Base-by-base conservation (phyloP, 805 yeast genomes). In the Nakazawaea molendinolei region DNA sequence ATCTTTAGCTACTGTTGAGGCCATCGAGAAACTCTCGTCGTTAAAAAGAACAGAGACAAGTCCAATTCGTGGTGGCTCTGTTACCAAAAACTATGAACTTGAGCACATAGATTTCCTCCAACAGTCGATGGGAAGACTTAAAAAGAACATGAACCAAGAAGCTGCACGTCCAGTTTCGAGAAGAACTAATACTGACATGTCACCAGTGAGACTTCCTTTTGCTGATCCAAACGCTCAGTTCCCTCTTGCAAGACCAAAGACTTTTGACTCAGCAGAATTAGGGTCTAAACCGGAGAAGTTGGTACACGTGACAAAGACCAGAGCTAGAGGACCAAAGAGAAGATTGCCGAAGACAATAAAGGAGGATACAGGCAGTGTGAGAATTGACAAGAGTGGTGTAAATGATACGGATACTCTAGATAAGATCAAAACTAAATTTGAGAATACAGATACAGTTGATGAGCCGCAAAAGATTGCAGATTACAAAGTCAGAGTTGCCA, bases 301-400 rank as follows among this genome's bases (percentile, higher is more conserved):
- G 31, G 53, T 53, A 0, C 77, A 73, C 48, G 51, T 67, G 2
- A 71, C 62, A 30, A 74, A 72, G 45, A 38, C 52, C 0, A 54
- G 79, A 36, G 56, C 76, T 13, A 65, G 58, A 38, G 79, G 79
- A 0, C 79, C 79, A 1, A 69, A 63, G 46, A 52, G 79, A 43
- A 55, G 68, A 33, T 54, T 67, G 14, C 77, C 78, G 1, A 57
- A 59, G 35, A 42, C 21, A 8, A 32, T 50, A 12, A 29, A 31
- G 8, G 21, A 49, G n/a, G 5, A 10, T 7, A 19, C 19, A 5
- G n/a, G 18, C 14, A 8, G 14, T 14, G n/a, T n/a, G n/a, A n/a
- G n/a, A n/a, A 24, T 24, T 5, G 27, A 24, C 5, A 15, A 15
- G 15, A 32, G 21, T 8, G 15, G 9, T 8, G 19, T 19, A 14